Evolutionary conservation across 78 protist genomes (phyloP), one percentile per base, ranked within the genome.

Genomic region (Bigelowiella natans): DNA sequence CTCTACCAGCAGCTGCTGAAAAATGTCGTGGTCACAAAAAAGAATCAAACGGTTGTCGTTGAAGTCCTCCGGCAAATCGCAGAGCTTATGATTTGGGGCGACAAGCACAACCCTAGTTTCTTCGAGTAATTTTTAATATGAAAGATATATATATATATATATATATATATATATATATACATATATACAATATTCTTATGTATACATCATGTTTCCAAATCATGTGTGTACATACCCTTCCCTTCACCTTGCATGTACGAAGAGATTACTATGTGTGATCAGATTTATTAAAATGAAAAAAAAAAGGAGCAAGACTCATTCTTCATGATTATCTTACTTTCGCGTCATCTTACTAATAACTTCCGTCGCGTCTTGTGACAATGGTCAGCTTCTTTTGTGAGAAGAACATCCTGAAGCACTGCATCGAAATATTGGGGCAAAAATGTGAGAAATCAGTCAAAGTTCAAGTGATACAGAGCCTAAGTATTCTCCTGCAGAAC

Each of bases 61-160:
- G 97, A 95, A 89, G 40, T 94, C 2, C 93, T 96, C 0, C 86
- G 95, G 37, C 91, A 91, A 85, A 86, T 95, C 30, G 95, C 96
- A 28, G 98, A 96, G 89, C 92, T 95, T 1, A 82, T 95, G 86
- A 93, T 95, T 39, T 96, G 98, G 98, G 97, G 97, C 86, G 98
- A 96, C 63, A 95, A 95, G 94, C 89, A 96, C 92, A 91, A 94
- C 87, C n/a, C 31, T 0, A 7, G 31, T 38, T 88, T 93, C 34
- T 94, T 96, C 38, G 95, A 94, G 92, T 93, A 31, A 38, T 37
- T n/a, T n/a, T n/a, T n/a, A n/a, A n/a, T n/a, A n/a, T n/a, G n/a
- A n/a, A n/a, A n/a, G n/a, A n/a, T n/a, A n/a, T n/a, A n/a, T n/a
- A n/a, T n/a, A n/a, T n/a, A 29, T 63, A 29, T 63, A 63, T 28